A percentile compares a stretch with the other conserved stretches of the same genome.
phyloP scores from a whole-genome alignment of 805 yeast genomes.

The Candida maris region DNA sequence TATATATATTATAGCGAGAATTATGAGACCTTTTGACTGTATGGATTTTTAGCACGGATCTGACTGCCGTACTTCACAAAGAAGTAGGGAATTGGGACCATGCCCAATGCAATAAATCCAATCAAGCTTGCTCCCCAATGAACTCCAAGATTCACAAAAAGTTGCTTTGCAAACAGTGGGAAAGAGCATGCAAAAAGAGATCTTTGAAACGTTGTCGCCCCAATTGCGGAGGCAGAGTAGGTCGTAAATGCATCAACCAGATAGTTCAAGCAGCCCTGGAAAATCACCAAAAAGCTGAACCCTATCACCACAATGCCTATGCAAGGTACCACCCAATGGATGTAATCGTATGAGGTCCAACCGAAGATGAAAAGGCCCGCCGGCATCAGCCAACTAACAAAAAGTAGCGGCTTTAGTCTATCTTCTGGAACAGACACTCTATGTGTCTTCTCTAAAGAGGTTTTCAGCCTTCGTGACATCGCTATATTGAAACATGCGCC shows the following conservation, averaged over 20 bases:
- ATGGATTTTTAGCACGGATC: slow-evolving; percentile 31
- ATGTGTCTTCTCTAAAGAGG: slow-evolving; percentile 23
- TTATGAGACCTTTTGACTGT: background rate
- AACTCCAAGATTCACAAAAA: slow-evolving; percentile 54
- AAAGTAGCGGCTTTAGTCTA: slow-evolving; percentile 52
- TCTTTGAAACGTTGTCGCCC: slow-evolving; percentile 51
- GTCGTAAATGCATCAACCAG: slow-evolving; percentile 68
- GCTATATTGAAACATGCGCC: slow-evolving; percentile 35
- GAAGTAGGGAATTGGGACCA: slow-evolving; percentile 64
- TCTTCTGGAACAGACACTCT: slow-evolving; percentile 57
- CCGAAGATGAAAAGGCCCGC: slow-evolving; percentile 62
- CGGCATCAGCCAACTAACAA: slow-evolving; percentile 50
- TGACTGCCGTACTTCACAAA: slow-evolving; percentile 53
- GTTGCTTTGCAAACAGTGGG: slow-evolving; percentile 57
- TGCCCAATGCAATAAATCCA: slow-evolving; percentile 50
- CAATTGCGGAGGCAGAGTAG: slow-evolving; percentile 54
- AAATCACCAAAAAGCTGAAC: slow-evolving; percentile 56
- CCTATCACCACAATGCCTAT: slow-evolving; percentile 62
- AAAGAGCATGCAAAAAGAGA: slow-evolving; percentile 61
- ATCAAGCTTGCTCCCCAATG: slow-evolving; percentile 72
- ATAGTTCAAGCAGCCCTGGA: slow-evolving; percentile 64
- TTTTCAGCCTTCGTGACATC: slow-evolving; percentile 15
- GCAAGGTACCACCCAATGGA: slow-evolving; percentile 53
- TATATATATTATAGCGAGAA: too few species aligned
- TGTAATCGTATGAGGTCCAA: slow-evolving; percentile 47